Evolutionary conservation across 257 asterid species (phyloP).

Genomic region (Solanum bulbocastanum): DNA sequence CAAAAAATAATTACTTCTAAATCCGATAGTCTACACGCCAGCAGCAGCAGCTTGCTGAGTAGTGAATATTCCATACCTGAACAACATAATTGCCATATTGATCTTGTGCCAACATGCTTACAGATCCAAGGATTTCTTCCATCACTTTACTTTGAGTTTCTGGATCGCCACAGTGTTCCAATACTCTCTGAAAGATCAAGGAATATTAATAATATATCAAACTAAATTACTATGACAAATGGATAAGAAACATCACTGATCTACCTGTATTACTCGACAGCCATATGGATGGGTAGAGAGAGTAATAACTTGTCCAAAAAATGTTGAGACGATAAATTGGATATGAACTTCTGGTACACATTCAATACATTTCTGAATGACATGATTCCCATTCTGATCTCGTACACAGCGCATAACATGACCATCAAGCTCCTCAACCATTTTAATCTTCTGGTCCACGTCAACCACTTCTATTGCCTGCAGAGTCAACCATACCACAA

Average conservation of each 20-base stretch:
- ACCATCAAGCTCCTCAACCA: constrained; percentile 94
- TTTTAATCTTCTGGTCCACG: constrained; percentile 78
- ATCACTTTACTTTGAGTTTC: constrained; percentile 76
- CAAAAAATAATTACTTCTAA: background rate
- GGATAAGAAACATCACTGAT: background rate
- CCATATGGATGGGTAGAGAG: constrained; percentile 97
- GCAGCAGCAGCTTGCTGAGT: background rate
- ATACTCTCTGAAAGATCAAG: constrained; percentile 51
- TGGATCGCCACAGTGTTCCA: constrained; percentile 71
- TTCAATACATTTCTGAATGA: constrained; percentile 90
- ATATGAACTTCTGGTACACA: constrained; percentile 84
- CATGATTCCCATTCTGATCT: constrained; percentile 96
- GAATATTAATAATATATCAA: background rate
- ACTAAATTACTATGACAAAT: background rate
- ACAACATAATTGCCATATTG: constrained; percentile 96
- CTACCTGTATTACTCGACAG: constrained; percentile 93
- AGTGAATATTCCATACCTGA: constrained; percentile 38
- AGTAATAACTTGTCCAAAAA: constrained; percentile 82
- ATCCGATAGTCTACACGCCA: background rate
- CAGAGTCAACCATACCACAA: constrained; percentile 3
- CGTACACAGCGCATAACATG: constrained; percentile 94
- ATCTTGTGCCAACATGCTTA: constrained; percentile 91
- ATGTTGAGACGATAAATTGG: constrained; percentile 67
- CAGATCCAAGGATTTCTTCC: constrained; percentile 85
- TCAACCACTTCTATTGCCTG: constrained; percentile 96